phyloP scores from a whole-genome alignment of 1,284 basidiomycete species.

The Naganishia cerealis region DNA sequence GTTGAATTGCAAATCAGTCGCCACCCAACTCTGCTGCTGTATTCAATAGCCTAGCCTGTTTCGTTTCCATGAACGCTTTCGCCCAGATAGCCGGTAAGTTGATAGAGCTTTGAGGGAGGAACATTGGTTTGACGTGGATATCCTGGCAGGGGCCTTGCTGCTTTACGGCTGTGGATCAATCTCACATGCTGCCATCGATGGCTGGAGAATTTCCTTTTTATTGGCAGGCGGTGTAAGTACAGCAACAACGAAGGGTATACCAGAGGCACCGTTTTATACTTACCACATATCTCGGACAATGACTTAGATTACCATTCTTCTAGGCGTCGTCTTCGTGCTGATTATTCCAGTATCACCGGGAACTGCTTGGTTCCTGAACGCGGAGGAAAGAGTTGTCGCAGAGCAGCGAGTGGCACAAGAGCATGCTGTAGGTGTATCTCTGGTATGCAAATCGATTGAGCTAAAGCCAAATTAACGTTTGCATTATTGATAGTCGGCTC shows the following conservation, averaged over 20 bases:
- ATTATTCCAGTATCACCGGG: slow-evolving; percentile 8
- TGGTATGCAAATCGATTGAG: not conserved
- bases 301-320: slow-evolving; percentile 12
- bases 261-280: not conserved
- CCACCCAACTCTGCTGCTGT: not conserved
- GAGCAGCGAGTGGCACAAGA: slow-evolving; percentile 13
- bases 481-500: not conserved
- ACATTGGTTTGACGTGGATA: no score
- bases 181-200: slow-evolving; percentile 8
- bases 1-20: no score
- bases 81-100: slow-evolving; percentile 11
- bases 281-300: not conserved
- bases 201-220: slow-evolving; percentile 16
- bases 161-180: slow-evolving; percentile 16
- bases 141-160: not conserved
- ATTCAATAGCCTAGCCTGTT: not conserved
- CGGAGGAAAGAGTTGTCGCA: slow-evolving; percentile 4
- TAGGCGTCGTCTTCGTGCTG: slow-evolving; percentile 1
- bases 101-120: no score
- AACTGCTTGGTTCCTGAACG: slow-evolving; percentile 13
- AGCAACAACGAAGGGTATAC: not conserved
- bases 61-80: slow-evolving; percentile 15
- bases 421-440: not conserved
- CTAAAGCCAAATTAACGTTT: not conserved
- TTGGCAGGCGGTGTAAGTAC: slow-evolving; percentile 11